Evolutionary conservation across 768 basidiomycete species (phyloP).

Genomic region (Mycena capillaripes): DNA sequence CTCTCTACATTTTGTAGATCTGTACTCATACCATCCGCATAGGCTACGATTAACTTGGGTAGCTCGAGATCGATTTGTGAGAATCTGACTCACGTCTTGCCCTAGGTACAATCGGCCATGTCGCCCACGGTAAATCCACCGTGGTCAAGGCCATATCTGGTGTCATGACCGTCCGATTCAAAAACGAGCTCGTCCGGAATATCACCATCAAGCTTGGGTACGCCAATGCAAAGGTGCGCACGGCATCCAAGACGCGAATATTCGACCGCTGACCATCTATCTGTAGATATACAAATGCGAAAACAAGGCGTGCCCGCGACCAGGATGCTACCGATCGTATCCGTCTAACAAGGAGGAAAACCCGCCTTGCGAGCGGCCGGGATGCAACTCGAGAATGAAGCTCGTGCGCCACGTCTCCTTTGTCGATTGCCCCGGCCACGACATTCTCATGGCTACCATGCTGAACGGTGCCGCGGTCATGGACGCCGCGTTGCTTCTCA

Average conservation of each 20-base stretch:
- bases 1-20: neutral
- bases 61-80: constrained; percentile 29
- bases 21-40: constrained; percentile 19
- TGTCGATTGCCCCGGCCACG: constrained; percentile 97
- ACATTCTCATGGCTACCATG: constrained; percentile 99
- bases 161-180: constrained; percentile 98
- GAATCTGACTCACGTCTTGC: constrained; percentile 15
- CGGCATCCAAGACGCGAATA: neutral
- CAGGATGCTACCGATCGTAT: constrained; percentile 95
- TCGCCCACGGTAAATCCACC: constrained; percentile 97
- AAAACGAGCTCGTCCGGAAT: constrained; percentile 98
- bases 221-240: constrained; percentile 94
- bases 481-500: constrained; percentile 96
- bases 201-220: constrained; percentile 99
- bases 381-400: constrained; percentile 92
- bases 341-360: constrained; percentile 94
- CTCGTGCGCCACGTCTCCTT: constrained; percentile 98
- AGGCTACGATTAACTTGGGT: constrained; percentile 98
- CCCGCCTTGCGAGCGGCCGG: constrained; percentile 93
- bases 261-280: constrained; percentile 32
- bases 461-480: constrained; percentile 99
- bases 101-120: constrained; percentile 96
- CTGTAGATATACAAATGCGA: constrained; percentile 97
- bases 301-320: constrained; percentile 92
- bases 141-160: constrained; percentile 99